Base-by-base conservation (phyloP, 2,329 filamentous ascomycete species). In the Neonectria hederae region DNA sequence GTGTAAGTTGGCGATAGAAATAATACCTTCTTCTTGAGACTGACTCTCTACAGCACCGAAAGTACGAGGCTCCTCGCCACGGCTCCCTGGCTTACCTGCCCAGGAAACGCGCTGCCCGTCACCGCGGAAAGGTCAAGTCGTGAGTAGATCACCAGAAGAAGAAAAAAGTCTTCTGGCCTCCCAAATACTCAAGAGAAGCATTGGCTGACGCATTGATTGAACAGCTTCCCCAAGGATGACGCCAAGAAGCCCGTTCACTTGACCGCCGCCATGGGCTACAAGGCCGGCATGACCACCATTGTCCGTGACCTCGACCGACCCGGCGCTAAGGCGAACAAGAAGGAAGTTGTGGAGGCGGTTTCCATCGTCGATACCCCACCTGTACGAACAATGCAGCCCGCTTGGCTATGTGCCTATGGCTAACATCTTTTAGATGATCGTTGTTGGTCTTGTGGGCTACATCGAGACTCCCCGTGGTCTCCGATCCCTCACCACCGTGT, bases 231-330 rank as follows among this genome's bases (percentile, higher is more conserved):
- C 82, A 98, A 98, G 92, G 96, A 99, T 92, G 94, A 99, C 89
- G 87, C 94, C 81, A 98, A 98, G 92, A 97, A 98, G 91, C 93
- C 94, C 79, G 93, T 97, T 83, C 96, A 99, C 89, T 90, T 99
- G 79, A 99, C 96, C 72, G 96, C 96, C 80, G 86, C 93, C 80
- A 94, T 98, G 91, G 96, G 96, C 83, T 99, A 99, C 91, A 99
- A 99, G 93, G 96, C 96, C 82, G 96, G 96, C 84, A 99, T 99
- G 96, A 97, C 94, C 84, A 99, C 96, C 79, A 96, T 98, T 84
- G 96, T 99, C 83, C 95, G 96, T 86, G 95, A 97, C 85, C 90
- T 98, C 84, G 96, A 99, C 90, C 92, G 96, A 85, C 96, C 96
- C 75, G 96, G 96, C 84, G 96, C 96, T 79, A 99, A 99, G 91